These are phyloP conservation scores for Obba rivulosa DNA, from an alignment of 768 basidiomycete genomes.

Conservation along the genomic window DNA sequence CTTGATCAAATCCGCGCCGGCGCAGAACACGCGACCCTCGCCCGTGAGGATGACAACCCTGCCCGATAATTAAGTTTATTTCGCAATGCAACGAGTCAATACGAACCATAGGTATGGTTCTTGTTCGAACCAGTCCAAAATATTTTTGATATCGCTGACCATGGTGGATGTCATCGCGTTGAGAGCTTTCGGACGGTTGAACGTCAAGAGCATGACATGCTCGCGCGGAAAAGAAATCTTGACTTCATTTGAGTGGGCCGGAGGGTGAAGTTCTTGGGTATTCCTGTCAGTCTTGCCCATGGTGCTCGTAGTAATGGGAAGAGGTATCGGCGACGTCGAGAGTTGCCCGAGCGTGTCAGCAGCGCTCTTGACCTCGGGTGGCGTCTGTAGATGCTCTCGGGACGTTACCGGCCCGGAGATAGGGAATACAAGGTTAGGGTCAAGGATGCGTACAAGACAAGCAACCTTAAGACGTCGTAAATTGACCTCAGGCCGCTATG, in stretches of 20 bases:
- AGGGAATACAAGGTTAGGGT: no score
- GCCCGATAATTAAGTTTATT: constrained; percentile 1
- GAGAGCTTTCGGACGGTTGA: constrained; percentile 66
- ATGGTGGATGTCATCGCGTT: constrained; percentile 72
- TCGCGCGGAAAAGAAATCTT: constrained; percentile 38
- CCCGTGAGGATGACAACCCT: constrained; percentile 79
- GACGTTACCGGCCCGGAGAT: no score
- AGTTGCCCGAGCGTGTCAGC: no score
- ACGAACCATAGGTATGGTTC: constrained; percentile 69
- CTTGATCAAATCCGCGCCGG: constrained; percentile 76
- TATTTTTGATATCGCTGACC: constrained; percentile 40
- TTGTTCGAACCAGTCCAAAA: constrained; percentile 71
- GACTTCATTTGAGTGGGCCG: constrained; percentile 32
- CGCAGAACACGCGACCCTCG: constrained; percentile 67
- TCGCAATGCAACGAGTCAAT: not conserved
- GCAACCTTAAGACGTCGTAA: no score
- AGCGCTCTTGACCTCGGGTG: no score
- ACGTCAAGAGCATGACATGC: constrained; percentile 48
- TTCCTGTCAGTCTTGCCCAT: no score
- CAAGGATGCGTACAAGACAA: no score
- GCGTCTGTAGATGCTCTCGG: no score
- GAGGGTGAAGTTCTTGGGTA: constrained; percentile 9
- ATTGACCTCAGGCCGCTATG: no score
- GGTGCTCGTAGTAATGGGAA: no score
- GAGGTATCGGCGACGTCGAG: no score